These are phyloP conservation scores for Mercurialis annua DNA, from an alignment of 345 rosid species.

Conservation along the genomic window DNA sequence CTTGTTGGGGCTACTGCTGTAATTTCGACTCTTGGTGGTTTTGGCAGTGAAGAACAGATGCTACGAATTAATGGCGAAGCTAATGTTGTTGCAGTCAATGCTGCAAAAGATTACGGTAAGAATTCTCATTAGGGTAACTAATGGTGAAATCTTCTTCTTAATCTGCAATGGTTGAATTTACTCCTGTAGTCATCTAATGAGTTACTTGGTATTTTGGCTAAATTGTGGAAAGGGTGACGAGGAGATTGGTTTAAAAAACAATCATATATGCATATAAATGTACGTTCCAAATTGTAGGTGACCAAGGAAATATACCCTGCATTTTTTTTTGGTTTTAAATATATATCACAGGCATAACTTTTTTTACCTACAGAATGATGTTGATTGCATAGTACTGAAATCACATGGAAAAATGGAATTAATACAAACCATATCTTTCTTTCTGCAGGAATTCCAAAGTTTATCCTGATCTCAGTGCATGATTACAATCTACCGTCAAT, in stretches of 20 bases:
- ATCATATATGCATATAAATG: too few species aligned
- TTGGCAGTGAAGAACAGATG: conserved; percentile 93
- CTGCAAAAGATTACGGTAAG: conserved; percentile 79
- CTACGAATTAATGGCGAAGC: conserved; percentile 87
- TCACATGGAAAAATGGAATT: too few species aligned
- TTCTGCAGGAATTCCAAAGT: conserved; percentile 73
- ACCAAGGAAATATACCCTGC: too few species aligned
- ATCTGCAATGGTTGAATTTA: neutral
- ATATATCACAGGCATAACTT: too few species aligned
- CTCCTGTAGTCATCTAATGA: neutral
- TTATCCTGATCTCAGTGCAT: conserved; percentile 77
- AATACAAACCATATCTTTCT: neutral
- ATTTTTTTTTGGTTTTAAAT: too few species aligned
- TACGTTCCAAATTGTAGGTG: too few species aligned
- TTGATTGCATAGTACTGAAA: too few species aligned
- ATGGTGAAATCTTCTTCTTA: neutral
- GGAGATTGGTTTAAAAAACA: too few species aligned
- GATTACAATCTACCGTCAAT: conserved; percentile 90
- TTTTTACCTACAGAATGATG: too few species aligned
- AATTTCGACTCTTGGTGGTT: conserved; percentile 89
- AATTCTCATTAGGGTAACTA: neutral
- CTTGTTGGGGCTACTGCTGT: conserved; percentile 84
- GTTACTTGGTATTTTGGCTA: neutral
- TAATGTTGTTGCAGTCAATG: conserved; percentile 69
- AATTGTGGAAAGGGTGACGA: too few species aligned